Evolutionary conservation across 805 yeast genomes (phyloP).

Genomic region (Wickerhamomyces alni): DNA sequence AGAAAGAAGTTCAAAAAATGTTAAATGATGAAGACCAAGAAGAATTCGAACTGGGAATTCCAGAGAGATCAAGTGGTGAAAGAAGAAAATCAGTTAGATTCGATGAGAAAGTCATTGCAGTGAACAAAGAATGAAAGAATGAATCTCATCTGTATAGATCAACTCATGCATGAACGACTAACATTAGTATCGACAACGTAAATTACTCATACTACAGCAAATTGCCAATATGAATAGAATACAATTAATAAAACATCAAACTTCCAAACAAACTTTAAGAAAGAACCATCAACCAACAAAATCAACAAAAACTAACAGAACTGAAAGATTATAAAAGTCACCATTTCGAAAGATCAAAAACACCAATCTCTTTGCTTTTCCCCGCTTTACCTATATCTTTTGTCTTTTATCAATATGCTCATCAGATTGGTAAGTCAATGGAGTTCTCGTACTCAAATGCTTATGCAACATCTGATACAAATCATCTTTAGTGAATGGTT

Average conservation of each 20-base stretch:
- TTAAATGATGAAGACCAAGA: conserved; percentile 33
- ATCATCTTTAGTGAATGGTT: conserved; percentile 89
- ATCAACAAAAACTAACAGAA: too few relatives aligned
- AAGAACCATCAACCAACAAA: not conserved
- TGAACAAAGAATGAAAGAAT: conserved; percentile 33
- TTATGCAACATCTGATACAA: conserved; percentile 72
- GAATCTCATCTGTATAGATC: too few relatives aligned
- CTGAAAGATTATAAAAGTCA: not conserved
- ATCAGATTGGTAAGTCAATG: conserved; percentile 23
- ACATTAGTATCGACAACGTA: too few relatives aligned
- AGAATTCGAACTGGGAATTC: conserved; percentile 44
- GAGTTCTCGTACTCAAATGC: conserved; percentile 49
- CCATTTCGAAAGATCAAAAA: not conserved
- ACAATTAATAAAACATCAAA: too few relatives aligned
- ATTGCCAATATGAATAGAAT: too few relatives aligned
- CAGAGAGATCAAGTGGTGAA: conserved; percentile 29
- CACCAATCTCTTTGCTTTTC: not conserved
- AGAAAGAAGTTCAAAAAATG: conserved; percentile 39
- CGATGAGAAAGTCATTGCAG: conserved; percentile 55
- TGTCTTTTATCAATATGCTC: conserved; percentile 22
- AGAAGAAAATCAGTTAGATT: conserved; percentile 64
- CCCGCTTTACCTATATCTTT: conserved; percentile 11
- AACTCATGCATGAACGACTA: too few relatives aligned
- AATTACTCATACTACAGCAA: too few relatives aligned
- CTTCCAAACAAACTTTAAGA: not conserved